These are phyloP conservation scores for Saccharomycopsis capsularis DNA, from an alignment of 805 yeast species.

Conservation along the genomic window DNA sequence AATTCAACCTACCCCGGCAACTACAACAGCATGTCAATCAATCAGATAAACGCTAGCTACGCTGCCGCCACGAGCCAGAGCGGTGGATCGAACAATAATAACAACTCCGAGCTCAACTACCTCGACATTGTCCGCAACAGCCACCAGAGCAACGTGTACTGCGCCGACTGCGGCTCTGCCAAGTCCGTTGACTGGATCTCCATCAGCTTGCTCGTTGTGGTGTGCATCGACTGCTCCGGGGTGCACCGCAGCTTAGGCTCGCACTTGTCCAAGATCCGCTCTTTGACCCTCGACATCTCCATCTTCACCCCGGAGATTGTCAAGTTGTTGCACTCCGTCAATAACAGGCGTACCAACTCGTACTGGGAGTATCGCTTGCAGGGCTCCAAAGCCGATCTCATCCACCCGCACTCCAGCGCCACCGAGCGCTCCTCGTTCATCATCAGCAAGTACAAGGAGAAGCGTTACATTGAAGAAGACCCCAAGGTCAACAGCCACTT, in stretches of 20 bases:
- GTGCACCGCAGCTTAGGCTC: constrained; percentile 85
- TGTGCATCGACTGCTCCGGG: constrained; percentile 83
- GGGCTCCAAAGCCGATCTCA: constrained; percentile 23
- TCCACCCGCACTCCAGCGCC: constrained; percentile 32
- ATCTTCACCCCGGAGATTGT: constrained; percentile 53
- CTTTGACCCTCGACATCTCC: constrained; percentile 61
- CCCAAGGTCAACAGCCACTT: constrained; percentile 31
- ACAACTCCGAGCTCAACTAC: constrained; percentile 10
- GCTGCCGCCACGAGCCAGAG: constrained; percentile 1
- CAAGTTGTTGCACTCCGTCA: constrained; percentile 46
- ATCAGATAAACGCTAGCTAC: constrained; percentile 4
- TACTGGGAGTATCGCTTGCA: constrained; percentile 47
- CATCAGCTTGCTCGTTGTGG: constrained; percentile 57
- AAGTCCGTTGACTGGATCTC: constrained; percentile 84
- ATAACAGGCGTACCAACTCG: constrained; percentile 49
- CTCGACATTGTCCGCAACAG: constrained; percentile 26
- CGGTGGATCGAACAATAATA: not conserved
- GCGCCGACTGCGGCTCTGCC: constrained; percentile 73
- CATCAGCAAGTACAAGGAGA: constrained; percentile 54
- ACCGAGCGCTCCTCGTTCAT: constrained; percentile 53
- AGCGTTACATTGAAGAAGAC: constrained; percentile 35
- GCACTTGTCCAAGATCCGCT: constrained; percentile 69
- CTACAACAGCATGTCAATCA: not conserved
- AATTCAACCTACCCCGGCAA: not conserved
- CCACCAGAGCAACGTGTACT: constrained; percentile 49